These are phyloP conservation scores for Solanum etuberosum DNA, from an alignment of 257 asterid species.

Conservation along the genomic window DNA sequence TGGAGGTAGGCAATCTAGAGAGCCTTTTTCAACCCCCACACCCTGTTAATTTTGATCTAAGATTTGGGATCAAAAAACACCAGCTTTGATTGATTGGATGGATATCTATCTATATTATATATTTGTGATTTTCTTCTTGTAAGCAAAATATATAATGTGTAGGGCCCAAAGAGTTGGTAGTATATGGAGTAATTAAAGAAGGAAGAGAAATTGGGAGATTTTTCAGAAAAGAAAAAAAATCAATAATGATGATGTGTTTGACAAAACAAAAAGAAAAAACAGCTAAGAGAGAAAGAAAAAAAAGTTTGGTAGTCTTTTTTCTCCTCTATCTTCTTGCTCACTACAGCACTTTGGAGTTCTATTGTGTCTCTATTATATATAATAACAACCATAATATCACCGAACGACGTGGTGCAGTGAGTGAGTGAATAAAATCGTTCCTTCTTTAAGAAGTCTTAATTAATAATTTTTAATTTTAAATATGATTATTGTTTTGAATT, in stretches of 20 bases:
- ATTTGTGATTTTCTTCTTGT: neutral
- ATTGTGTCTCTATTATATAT: neutral
- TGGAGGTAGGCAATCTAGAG: neutral
- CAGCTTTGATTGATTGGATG: neutral
- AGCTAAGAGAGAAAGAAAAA: neutral
- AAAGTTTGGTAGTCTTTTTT: slow-evolving; percentile 2
- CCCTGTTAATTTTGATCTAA: neutral
- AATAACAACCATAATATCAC: neutral
- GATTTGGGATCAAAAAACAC: neutral
- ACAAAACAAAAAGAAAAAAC: neutral
- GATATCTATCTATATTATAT: neutral
- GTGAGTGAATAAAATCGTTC: too few species aligned
- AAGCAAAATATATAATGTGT: neutral
- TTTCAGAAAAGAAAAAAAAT: neutral
- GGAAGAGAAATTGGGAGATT: neutral
- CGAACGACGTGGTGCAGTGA: neutral
- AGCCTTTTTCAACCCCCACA: neutral
- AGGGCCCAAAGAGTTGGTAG: neutral
- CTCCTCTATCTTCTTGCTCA: neutral
- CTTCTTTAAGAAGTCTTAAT: neutral
- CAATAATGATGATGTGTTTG: neutral
- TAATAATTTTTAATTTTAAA: too few species aligned
- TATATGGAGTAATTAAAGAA: neutral
- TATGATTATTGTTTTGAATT: too few species aligned
- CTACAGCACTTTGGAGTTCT: neutral